A percentile compares a stretch with the other conserved stretches of the same genome.
Conservation (phyloP, 306 rosid species). For the Cucumis melo region DNA sequence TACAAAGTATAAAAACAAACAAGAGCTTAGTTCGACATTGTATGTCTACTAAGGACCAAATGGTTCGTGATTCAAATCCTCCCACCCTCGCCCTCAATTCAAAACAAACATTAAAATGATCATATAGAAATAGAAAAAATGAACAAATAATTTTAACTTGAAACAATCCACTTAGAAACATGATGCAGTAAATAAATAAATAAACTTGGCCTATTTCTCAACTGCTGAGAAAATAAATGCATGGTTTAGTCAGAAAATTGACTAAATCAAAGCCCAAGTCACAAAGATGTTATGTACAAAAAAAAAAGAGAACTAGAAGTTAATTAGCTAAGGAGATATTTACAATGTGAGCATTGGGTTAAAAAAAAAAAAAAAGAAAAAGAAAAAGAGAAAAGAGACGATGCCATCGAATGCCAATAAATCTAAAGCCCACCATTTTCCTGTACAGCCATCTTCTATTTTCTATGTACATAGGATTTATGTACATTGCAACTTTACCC, state of each 20-base stretch:
- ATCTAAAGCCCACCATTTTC: conserved; percentile 7
- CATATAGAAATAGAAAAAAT: too few relatives aligned
- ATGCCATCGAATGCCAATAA: not conserved
- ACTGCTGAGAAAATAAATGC: not conserved
- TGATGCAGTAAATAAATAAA: too few relatives aligned
- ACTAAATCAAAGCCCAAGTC: not conserved
- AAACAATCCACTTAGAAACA: not conserved
- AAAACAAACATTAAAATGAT: not conserved
- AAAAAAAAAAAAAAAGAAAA: not conserved
- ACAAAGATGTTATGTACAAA: not conserved
- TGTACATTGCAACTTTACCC: not conserved
- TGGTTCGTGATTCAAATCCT: too few relatives aligned
- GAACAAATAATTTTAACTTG: too few relatives aligned
- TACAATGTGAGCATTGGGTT: conserved; percentile 8
- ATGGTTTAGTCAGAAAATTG: not conserved
- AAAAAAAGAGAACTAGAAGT: not conserved
- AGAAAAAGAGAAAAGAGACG: not conserved
- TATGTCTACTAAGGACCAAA: too few relatives aligned
- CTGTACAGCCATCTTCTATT: conserved; percentile 26
- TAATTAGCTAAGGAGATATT: not conserved
- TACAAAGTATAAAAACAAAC: too few relatives aligned
- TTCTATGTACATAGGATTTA: not conserved
- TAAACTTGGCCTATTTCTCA: not conserved
- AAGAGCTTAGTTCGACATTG: too few relatives aligned
- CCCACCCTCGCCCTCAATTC: too few relatives aligned